Percentiles rank a stretch among this genome's conserved stretches.
These are phyloP conservation scores for Fusarium globosum DNA, from an alignment of 2,329 filamentous ascomycete species.

Conservation along the genomic window DNA sequence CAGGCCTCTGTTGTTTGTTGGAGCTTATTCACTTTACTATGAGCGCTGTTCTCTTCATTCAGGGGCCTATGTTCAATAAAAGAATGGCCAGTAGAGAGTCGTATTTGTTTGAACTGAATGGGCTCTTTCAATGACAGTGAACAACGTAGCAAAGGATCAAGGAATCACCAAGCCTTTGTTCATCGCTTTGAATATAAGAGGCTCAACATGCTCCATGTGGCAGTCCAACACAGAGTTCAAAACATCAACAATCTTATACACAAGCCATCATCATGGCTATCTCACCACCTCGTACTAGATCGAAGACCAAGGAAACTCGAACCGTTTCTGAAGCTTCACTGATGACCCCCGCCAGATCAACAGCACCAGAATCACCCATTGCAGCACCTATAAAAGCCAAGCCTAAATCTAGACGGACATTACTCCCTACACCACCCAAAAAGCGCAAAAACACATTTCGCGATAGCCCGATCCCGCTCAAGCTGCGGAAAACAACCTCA, in stretches of 20 bases:
- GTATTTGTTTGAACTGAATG: neutral
- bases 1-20: neutral
- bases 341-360: neutral
- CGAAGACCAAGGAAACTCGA: neutral
- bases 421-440: neutral
- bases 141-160: neutral
- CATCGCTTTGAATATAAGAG: neutral
- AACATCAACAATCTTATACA: neutral
- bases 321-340: neutral
- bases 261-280: slow-evolving; percentile 4
- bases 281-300: neutral
- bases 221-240: neutral
- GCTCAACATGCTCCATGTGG: neutral
- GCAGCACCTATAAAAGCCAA: neutral
- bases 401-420: neutral
- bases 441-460: neutral
- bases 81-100: neutral
- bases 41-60: neutral
- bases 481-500: neutral
- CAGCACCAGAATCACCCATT: neutral
- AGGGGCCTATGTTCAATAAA: neutral
- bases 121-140: neutral
- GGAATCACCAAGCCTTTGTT: neutral
- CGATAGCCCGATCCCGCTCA: neutral
- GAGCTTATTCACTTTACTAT: no score